These are phyloP conservation scores for Acephala macrosclerotiorum DNA, from an alignment of 2,329 filamentous ascomycete species.

Conservation along the genomic window DNA sequence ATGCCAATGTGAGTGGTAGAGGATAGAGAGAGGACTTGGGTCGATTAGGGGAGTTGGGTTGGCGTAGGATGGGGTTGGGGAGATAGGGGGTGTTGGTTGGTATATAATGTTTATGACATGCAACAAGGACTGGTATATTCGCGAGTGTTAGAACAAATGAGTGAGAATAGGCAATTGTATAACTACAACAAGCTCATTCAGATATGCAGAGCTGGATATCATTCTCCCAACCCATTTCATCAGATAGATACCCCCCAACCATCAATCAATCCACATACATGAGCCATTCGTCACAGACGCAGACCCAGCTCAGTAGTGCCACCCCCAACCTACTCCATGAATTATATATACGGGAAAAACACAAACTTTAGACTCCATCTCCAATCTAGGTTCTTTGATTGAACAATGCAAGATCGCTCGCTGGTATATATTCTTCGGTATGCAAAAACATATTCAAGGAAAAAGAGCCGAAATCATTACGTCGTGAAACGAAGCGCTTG, in stretches of 20 bases:
- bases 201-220: not conserved
- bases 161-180: conserved; percentile 12
- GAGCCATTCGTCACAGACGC: conserved; percentile 20
- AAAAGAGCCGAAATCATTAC: conserved; percentile 24
- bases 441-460: conserved; percentile 11
- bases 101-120: not conserved
- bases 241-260: conserved; percentile 4
- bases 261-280: not conserved
- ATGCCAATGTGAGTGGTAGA: conserved; percentile 66
- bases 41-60: not conserved
- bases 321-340: conserved; percentile 15
- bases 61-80: not conserved
- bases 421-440: conserved; percentile 13
- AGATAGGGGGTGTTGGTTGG: not conserved
- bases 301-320: conserved; percentile 15
- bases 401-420: conserved; percentile 9
- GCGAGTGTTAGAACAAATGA: not conserved
- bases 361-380: conserved; percentile 25
- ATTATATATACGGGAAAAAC: conserved; percentile 28
- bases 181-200: conserved; percentile 18
- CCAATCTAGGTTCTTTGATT: conserved; percentile 31
- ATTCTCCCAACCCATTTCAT: not conserved
- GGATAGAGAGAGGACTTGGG: not conserved
- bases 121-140: not conserved
- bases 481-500: conserved; percentile 17